Evolutionary conservation across 1,284 basidiomycete species (phyloP).

Genomic region (Trametes sp.): DNA sequence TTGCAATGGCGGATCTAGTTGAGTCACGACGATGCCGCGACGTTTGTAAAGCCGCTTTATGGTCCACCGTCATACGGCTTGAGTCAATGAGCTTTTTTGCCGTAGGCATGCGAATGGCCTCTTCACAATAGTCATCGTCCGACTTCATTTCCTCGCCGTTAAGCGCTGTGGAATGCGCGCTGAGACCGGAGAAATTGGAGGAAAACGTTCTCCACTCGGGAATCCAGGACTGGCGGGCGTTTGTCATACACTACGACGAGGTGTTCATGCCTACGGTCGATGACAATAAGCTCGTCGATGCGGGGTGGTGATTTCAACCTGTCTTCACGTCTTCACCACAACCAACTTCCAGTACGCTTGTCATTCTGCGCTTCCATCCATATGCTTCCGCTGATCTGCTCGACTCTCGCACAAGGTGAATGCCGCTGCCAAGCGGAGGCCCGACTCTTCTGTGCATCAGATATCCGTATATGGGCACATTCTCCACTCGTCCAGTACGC

Average conservation of each 20-base stretch:
- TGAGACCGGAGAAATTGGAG: neutral
- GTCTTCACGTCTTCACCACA: too few relatives aligned
- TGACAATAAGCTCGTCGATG: neutral
- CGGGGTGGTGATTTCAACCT: neutral
- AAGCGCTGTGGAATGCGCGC: conserved; percentile 1
- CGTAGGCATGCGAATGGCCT: neutral
- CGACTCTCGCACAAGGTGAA: neutral
- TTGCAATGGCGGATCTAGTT: too few relatives aligned
- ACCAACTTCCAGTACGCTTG: too few relatives aligned
- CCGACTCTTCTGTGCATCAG: neutral
- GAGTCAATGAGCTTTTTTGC: neutral
- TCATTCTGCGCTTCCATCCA: neutral
- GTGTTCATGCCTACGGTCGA: neutral
- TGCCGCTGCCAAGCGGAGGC: neutral
- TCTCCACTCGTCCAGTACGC: neutral
- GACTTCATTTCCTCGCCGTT: neutral
- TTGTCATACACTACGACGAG: neutral
- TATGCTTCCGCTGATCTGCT: neutral
- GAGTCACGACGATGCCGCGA: too few relatives aligned
- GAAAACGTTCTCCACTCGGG: neutral
- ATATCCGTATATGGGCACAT: neutral
- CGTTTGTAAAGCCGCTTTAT: too few relatives aligned
- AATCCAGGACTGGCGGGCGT: neutral
- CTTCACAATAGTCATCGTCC: neutral
- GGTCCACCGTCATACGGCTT: too few relatives aligned